Evolutionary conservation across 768 basidiomycete species (phyloP).

Genomic region (Auricularia sp.): DNA sequence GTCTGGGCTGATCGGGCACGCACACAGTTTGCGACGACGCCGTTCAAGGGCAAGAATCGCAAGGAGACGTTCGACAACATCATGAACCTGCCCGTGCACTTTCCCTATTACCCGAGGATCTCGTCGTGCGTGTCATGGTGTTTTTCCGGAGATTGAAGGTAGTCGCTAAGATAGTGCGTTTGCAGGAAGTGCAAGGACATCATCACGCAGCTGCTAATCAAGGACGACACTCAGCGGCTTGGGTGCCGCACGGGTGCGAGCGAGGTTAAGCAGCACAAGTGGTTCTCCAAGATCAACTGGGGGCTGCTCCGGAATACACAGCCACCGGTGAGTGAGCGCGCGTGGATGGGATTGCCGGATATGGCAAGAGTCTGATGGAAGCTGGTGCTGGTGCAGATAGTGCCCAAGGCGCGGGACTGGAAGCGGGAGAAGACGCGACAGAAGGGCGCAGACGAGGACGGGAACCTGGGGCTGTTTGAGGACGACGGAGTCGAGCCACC

Average conservation of each 20-base stretch:
- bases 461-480: constrained; percentile 29
- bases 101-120: constrained; percentile 76
- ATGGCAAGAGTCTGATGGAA: neutral
- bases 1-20: constrained; percentile 11
- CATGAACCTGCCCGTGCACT: constrained; percentile 72
- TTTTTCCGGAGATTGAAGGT: constrained; percentile 10
- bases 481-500: constrained; percentile 36
- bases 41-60: constrained; percentile 93
- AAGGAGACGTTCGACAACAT: constrained; percentile 96
- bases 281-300: constrained; percentile 97
- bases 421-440: constrained; percentile 1
- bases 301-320: constrained; percentile 84
- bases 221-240: constrained; percentile 78
- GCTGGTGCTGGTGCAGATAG: neutral
- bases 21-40: constrained; percentile 93
- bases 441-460: constrained; percentile 8
- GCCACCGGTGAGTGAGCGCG: constrained; percentile 64
- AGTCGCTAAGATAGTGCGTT: constrained; percentile 6
- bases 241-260: constrained; percentile 93
- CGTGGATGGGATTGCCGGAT: neutral
- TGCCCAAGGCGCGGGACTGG: constrained; percentile 1
- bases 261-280: constrained; percentile 97
- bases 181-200: constrained; percentile 79
- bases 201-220: constrained; percentile 78
- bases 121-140: constrained; percentile 41